phyloP scores from a whole-genome alignment of 352 stramenopile genomes.

The Pythium folliculosum region DNA sequence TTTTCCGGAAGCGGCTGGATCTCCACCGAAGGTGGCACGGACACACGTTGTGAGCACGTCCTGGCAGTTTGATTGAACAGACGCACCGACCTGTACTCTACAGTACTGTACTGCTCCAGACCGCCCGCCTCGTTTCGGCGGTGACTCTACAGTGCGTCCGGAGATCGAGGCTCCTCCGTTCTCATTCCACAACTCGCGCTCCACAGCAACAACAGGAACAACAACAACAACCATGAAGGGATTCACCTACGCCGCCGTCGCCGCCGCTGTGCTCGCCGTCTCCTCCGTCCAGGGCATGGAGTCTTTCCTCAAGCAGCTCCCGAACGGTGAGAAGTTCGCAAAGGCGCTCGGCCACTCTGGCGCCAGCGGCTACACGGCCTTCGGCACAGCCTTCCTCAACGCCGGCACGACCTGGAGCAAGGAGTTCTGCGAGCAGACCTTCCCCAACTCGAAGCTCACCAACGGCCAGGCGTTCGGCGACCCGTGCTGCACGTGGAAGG shows the following conservation, averaged over 20 bases:
- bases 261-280: conserved; percentile 76
- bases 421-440: conserved; percentile 38
- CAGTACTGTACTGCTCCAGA: background rate
- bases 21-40: background rate
- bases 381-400: conserved; percentile 36
- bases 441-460: conserved; percentile 39
- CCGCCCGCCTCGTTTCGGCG: background rate
- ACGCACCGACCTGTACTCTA: conserved; percentile 1
- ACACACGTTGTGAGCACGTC: too few species aligned
- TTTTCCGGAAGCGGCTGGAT: conserved; percentile 1
- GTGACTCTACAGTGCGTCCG: background rate
- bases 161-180: background rate
- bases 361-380: conserved; percentile 15
- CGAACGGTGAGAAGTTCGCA: conserved; percentile 24
- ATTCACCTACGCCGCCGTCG: conserved; percentile 13
- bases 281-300: conserved; percentile 54
- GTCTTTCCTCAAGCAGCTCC: conserved; percentile 34
- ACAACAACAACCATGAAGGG: conserved; percentile 18
- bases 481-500: too few species aligned
- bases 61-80: conserved; percentile 7
- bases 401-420: conserved; percentile 34
- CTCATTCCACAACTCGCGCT: conserved; percentile 24
- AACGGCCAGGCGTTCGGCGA: conserved; percentile 62
- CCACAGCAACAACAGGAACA: background rate
- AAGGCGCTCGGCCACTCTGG: conserved; percentile 19